Evolutionary conservation across 345 rosid species (phyloP), one percentile per base, ranked within the genome.

Genomic region (Xanthoceras sorbifolium): DNA sequence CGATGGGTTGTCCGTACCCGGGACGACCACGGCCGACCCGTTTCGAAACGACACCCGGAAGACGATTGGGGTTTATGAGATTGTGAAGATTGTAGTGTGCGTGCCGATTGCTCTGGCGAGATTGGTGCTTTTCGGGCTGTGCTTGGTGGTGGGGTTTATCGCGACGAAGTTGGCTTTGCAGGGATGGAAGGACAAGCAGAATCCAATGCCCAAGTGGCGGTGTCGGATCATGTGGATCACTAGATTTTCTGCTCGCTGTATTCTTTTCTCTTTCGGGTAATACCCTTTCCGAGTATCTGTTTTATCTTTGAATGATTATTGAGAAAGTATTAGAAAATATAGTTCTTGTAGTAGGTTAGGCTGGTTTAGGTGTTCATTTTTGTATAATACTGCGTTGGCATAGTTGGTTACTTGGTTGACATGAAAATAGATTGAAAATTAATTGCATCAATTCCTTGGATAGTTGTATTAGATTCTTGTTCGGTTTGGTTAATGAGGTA

Each of bases 201-300:
- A 90, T 18, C 94, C 99, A 17, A 91, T 93, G 97, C 94, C 99
- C 77, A 82, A 9, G 61, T 96, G 99, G 98, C 86, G 99, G 73
- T 90, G 81, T 20, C 70, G 91, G 75, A 55, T 96, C 82, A 96
- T 96, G 99, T 92, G 97, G 97, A 34, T 96, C 73, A 96, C 99
- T 76, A 87, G 99, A 82, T 9, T 86, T 77, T 91, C 80, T 69
- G 77, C 97, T 32, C 89, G 99, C 50, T 84, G 83, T 44, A 96
- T 96, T 76, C 92, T 96, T 71, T 93, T 96, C 89, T 84, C 97
- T 48, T 96, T 96, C 32, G 99, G 99, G 99, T 96, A 22, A 18
- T 34, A 84, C 72, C 69, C 11, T 9, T n/a, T 68, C 40, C 29
- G 12, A 50, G 6, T 59, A 31, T 60, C 8, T 22, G 31, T 61